Evolutionary conservation across 345 rosid species (phyloP).

Genomic region (Hibiscus syriacus): DNA sequence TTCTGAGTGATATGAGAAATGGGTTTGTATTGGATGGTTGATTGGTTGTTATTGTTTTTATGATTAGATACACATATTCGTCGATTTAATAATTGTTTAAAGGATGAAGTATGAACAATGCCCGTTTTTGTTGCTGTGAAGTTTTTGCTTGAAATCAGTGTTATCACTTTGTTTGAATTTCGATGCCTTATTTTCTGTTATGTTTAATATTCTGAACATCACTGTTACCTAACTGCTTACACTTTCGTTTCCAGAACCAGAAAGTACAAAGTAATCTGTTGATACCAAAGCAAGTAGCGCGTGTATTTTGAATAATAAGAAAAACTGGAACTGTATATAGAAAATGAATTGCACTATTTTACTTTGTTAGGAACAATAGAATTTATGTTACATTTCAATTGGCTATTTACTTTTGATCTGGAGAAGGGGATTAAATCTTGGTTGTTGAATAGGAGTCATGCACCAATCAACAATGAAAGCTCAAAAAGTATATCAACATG

Average conservation of each 20-base stretch:
- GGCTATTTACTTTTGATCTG: not conserved
- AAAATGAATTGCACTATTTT: too few species aligned
- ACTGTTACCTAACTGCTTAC: not conserved
- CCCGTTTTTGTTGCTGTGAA: too few species aligned
- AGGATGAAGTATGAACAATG: too few species aligned
- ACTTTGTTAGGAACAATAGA: too few species aligned
- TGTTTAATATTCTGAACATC: not conserved
- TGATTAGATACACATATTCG: not conserved
- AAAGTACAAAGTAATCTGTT: too few species aligned
- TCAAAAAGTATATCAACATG: not conserved
- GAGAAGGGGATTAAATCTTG: not conserved
- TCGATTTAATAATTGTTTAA: not conserved
- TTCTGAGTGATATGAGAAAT: not conserved
- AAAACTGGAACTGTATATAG: too few species aligned
- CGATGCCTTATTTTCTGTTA: not conserved
- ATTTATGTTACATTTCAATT: too few species aligned
- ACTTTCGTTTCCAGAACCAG: too few species aligned
- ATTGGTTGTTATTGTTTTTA: not conserved
- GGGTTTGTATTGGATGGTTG: not conserved
- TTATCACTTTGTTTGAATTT: too few species aligned
- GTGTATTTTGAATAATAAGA: too few species aligned
- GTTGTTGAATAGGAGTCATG: not conserved
- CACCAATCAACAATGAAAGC: not conserved
- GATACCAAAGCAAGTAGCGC: not conserved
- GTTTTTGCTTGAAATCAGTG: too few species aligned